Evolutionary conservation across 169 alveolate genomes (phyloP).

Genomic region (Miamiensis avidus): DNA sequence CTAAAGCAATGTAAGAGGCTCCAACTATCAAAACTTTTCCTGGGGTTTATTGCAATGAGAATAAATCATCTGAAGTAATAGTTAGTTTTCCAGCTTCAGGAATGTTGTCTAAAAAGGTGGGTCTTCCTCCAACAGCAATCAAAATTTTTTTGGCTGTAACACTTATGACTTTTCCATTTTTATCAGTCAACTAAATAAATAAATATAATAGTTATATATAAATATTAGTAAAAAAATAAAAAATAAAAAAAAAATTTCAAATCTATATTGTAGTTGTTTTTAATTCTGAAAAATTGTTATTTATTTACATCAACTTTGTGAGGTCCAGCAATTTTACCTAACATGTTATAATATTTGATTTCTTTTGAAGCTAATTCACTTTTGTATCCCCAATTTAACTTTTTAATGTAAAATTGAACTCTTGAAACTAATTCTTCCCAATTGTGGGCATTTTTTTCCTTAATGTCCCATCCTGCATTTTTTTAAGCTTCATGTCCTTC

Average conservation of each 20-base stretch:
- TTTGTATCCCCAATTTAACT: constrained; percentile 93
- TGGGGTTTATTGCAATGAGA: constrained; percentile 88
- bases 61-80: constrained; percentile 97
- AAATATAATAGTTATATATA: background rate
- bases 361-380: constrained; percentile 81
- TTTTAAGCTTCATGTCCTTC: constrained; percentile 72
- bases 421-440: constrained; percentile 89
- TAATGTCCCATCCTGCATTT: constrained; percentile 64
- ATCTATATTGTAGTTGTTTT: background rate
- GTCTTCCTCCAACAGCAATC: constrained; percentile 97
- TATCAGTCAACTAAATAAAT: constrained; percentile 63
- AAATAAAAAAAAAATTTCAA: no score
- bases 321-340: constrained; percentile 73
- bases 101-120: constrained; percentile 91
- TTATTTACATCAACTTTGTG: constrained; percentile 53
- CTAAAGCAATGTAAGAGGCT: constrained; percentile 97
- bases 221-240: background rate
- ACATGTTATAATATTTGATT: constrained; percentile 90
- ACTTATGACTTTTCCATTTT: constrained; percentile 66
- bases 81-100: constrained; percentile 93
- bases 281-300: background rate
- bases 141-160: constrained; percentile 90
- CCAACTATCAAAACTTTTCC: constrained; percentile 94
- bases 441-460: constrained; percentile 63
- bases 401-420: constrained; percentile 90